Evolutionary conservation across 768 basidiomycete genomes (phyloP).

Genomic region (Rhodosporidiobolus sp.): DNA sequence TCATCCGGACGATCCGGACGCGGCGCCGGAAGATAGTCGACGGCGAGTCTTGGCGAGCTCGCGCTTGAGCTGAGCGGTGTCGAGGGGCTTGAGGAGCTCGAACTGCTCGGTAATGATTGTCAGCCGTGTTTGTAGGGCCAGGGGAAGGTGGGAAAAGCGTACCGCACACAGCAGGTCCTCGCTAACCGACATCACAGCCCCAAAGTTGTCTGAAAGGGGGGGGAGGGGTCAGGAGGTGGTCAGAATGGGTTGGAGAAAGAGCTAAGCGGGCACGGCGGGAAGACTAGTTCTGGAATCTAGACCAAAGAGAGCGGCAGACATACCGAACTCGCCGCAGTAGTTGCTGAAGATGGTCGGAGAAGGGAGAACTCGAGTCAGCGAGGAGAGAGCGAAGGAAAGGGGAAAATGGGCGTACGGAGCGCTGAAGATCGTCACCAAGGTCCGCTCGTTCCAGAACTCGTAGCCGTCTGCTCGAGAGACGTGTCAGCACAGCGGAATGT

Average conservation of each 20-base stretch:
- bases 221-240: too few relatives aligned
- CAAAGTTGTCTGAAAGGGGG: constrained; percentile 95
- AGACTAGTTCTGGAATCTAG: constrained; percentile 40
- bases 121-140: neutral
- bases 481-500: neutral
- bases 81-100: constrained; percentile 12
- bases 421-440: constrained; percentile 96
- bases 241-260: constrained; percentile 61
- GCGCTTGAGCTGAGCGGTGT: constrained; percentile 29
- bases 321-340: constrained; percentile 65
- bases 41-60: constrained; percentile 32
- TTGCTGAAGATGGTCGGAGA: constrained; percentile 31
- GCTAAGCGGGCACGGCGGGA: neutral
- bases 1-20: neutral
- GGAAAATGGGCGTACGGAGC: constrained; percentile 58
- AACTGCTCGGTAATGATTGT: fast-evolving
- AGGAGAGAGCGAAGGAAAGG: too few relatives aligned
- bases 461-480: constrained; percentile 59
- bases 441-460: constrained; percentile 99
- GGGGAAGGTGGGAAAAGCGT: neutral
- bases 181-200: constrained; percentile 72
- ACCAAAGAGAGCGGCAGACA: constrained; percentile 51
- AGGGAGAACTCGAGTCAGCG: too few relatives aligned
- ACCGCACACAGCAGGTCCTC: constrained; percentile 97
- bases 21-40: constrained; percentile 6